These are phyloP conservation scores for Kwoniella botswanensis DNA, from an alignment of 768 basidiomycete species.

Conservation along the genomic window DNA sequence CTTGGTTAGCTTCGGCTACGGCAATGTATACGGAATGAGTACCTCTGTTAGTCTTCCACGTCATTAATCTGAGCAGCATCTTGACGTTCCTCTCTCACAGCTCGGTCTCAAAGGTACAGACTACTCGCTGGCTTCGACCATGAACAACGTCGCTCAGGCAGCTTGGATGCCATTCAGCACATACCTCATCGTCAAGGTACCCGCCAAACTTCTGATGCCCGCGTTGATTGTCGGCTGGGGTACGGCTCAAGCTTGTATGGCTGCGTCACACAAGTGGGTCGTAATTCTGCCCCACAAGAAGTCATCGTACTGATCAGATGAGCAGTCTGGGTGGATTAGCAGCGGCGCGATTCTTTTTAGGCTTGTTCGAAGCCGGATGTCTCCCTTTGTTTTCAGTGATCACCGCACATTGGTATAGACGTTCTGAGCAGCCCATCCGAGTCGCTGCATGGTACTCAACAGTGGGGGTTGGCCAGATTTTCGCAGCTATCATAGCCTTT, in stretches of 20 bases:
- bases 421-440: slow-evolving; percentile 47
- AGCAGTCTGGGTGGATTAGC: slow-evolving; percentile 39
- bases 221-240: slow-evolving; percentile 52
- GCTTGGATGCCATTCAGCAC: slow-evolving; percentile 54
- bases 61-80: no score
- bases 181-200: slow-evolving; percentile 51
- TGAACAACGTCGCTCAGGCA: slow-evolving; percentile 51
- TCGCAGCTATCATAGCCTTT: slow-evolving; percentile 14
- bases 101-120: slow-evolving; percentile 2
- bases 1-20: slow-evolving; percentile 37
- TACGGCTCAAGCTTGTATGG: slow-evolving; percentile 38
- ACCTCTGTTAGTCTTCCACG: slow-evolving; percentile 19
- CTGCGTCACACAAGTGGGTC: slow-evolving; percentile 21
- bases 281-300: not conserved
- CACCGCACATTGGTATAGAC: slow-evolving; percentile 56
- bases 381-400: slow-evolving; percentile 34
- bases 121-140: slow-evolving; percentile 27
- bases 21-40: slow-evolving; percentile 44
- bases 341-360: slow-evolving; percentile 57
- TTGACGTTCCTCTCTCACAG: not conserved
- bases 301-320: not conserved
- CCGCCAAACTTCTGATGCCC: slow-evolving; percentile 47
- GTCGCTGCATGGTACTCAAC: slow-evolving; percentile 52
- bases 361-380: slow-evolving; percentile 53
- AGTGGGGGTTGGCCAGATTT: slow-evolving; percentile 38